A percentile compares a stretch with the other conserved stretches of the same genome.
Conservation (phyloP, 257 asterid species). For the Plantago major region DNA sequence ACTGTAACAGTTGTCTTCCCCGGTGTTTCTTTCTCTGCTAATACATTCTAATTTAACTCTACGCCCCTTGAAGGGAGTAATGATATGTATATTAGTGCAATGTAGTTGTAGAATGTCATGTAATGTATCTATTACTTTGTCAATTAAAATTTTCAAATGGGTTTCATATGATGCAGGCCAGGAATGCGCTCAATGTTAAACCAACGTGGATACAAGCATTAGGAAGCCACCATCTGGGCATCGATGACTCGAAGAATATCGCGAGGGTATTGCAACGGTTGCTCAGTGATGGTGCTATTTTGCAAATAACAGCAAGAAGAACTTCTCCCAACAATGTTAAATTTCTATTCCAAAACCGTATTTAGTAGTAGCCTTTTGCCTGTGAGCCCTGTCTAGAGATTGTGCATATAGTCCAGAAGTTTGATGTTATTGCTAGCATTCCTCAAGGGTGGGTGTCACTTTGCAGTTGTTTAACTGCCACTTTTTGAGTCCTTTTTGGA, state of each 20-base stretch:
- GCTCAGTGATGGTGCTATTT: constrained; percentile 77
- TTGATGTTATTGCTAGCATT: not conserved
- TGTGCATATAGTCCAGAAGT: not conserved
- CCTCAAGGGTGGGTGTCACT: too few relatives aligned
- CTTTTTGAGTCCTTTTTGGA: too few relatives aligned
- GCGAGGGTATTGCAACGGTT: constrained; percentile 68
- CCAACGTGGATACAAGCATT: constrained; percentile 48
- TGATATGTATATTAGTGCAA: not conserved
- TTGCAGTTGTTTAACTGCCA: too few relatives aligned
- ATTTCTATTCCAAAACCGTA: constrained; percentile 57
- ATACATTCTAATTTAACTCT: too few relatives aligned
- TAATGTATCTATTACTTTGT: not conserved
- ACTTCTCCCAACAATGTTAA: constrained; percentile 38
- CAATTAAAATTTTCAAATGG: not conserved
- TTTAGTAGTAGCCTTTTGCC: constrained; percentile 21
- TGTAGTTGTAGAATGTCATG: not conserved
- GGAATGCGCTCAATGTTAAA: constrained; percentile 97
- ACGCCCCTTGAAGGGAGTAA: too few relatives aligned
- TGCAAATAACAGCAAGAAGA: constrained; percentile 81
- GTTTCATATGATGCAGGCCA: constrained; percentile 7
- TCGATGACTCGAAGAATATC: constrained; percentile 79
- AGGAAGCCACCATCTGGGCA: constrained; percentile 94
- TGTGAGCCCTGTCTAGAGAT: not conserved
- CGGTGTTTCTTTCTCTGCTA: too few relatives aligned
- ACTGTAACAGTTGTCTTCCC: too few relatives aligned